Evolutionary conservation across 805 yeast species (phyloP), one percentile per base, ranked within the genome.

Genomic region (Wickerhamomyces mucosus): DNA sequence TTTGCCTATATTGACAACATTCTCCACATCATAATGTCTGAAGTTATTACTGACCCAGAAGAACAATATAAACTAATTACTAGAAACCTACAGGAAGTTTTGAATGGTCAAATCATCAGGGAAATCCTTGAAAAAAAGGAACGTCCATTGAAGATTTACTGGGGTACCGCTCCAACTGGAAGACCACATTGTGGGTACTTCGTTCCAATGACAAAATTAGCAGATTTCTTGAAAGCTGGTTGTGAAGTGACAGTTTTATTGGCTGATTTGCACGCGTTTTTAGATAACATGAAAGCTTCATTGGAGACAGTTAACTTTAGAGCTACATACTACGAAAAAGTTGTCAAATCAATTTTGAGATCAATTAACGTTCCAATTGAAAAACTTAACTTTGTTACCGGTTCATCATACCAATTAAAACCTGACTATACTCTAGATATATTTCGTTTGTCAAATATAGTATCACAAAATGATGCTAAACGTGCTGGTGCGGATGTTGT

Each of bases 131-230:
- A 82, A 53, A 78, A 71, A 34, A 80, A 84, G 50, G 74, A 84
- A 48, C 75, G 94, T 48, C 83, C 92, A 11, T 59, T 94, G 44
- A 81, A 75, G 50, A 61, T 92, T 51, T 92, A 92, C 74, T 92
- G 96, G 97, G 99, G 99, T 45, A 88, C 97, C 15, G 99, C 99
- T 7, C 97, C 99, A 38, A 92, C 99, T 5, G 99, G 99, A 32
- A 83, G 75, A 60, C 96, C 97, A 27, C 99, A 92, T 62, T 88
- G 96, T 65, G 99, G 97, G 32, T 92, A 92, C 69, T 85, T 92
- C 53, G 98, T 92, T 23, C 92, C 97, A 32, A 89, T 92, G 97
- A 80, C 94, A 39, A 89, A 92, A 58, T 61, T 92, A 46, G 97
- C 97, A 2, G 88, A 92, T 56, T 85, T 89, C 56, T 70, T 92